Evolutionary conservation across 495 filamentous ascomycete genomes (phyloP).

Genomic region (Trichoderma gamsii): DNA sequence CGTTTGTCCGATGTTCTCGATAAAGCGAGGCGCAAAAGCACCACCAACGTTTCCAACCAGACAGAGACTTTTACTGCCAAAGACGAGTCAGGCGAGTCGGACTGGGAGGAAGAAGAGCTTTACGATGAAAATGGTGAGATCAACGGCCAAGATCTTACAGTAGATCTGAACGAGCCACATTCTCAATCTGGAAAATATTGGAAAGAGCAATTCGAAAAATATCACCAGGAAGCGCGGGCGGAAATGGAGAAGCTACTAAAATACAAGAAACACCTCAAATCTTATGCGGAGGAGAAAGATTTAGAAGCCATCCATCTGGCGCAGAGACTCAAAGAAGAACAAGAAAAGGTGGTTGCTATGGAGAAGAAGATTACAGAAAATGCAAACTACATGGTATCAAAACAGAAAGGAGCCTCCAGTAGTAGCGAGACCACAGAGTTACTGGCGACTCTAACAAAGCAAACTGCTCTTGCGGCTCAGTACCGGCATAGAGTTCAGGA

Average conservation of each 20-base stretch:
- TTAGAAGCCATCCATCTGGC: slow-evolving; percentile 64
- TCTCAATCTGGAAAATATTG: slow-evolving; percentile 88
- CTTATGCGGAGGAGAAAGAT: slow-evolving; percentile 87
- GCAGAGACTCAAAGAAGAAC: slow-evolving; percentile 62
- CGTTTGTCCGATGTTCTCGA: slow-evolving; percentile 52
- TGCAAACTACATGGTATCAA: slow-evolving; percentile 45
- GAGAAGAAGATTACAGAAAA: slow-evolving; percentile 57
- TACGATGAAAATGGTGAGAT: slow-evolving; percentile 27
- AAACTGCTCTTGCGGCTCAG: slow-evolving; percentile 59
- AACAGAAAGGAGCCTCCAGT: slow-evolving; percentile 34
- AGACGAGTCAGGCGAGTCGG: slow-evolving; percentile 33
- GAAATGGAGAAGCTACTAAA: slow-evolving; percentile 74
- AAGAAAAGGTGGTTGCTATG: slow-evolving; percentile 50
- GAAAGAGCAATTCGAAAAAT: slow-evolving; percentile 83
- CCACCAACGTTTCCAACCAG: slow-evolving; percentile 19
- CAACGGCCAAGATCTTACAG: slow-evolving; percentile 55
- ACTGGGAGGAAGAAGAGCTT: slow-evolving; percentile 32
- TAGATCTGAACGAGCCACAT: slow-evolving; percentile 72
- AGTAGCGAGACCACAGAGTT: slow-evolving; percentile 45
- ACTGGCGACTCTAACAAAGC: slow-evolving; percentile 55
- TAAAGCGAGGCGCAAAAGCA: slow-evolving; percentile 33
- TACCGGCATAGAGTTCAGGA: slow-evolving; percentile 63
- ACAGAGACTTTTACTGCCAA: slow-evolving; percentile 20
- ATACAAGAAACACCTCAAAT: slow-evolving; percentile 77
- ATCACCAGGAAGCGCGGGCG: slow-evolving; percentile 69